Evolutionary conservation across 805 yeast genomes (phyloP), one percentile per base, ranked within the genome.

Genomic region (Teunomyces panamensis): DNA sequence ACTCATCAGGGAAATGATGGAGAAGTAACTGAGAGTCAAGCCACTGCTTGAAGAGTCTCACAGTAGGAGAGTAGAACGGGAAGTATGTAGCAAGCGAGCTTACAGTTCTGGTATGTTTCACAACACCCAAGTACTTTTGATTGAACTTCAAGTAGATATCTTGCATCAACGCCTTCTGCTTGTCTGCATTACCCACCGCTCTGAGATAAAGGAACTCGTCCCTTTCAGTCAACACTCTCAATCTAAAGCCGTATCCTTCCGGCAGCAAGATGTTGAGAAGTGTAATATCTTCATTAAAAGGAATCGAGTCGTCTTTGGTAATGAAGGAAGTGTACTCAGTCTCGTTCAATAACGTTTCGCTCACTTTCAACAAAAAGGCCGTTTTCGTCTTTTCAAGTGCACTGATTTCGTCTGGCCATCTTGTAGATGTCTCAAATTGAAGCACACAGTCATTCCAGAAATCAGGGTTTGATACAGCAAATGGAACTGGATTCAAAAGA

Each of bases 331-430:
- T 71, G 61, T 86, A 87, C 13, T 67, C 68, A 9, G 83, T 74
- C 45, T 80, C 80, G 44, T 81, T 78, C 43, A 76, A 52, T 5
- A 64, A 53, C 14, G 34, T 14, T 33, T 77, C 79, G 50, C 65
- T 55, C 17, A 91, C 79, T 56, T 86, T 86, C 46, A 94, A 63
- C 56, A 92, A 69, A 56, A 94, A 89, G 6, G 98, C 98, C 29
- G 95, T 81, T 61, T 94, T 94, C 11, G 96, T 86, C 58, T 86
- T 84, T 64, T 94, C 98, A 46, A 90, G 69, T 2, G 97, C 90
- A 34, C 75, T 69, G 5, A 89, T 63, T 63, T 94, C 97, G 65
- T 88, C 96, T 2, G 99, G 99, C 99, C 99, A 94, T 63, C 83
- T 83, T n/a, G 80, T 77, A 2, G 96, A 88, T 3, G 87, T 74